Evolutionary conservation across 2,329 filamentous ascomycete species (phyloP), one percentile per base, ranked within the genome.

Genomic region (Neofusicoccum laricinum): DNA sequence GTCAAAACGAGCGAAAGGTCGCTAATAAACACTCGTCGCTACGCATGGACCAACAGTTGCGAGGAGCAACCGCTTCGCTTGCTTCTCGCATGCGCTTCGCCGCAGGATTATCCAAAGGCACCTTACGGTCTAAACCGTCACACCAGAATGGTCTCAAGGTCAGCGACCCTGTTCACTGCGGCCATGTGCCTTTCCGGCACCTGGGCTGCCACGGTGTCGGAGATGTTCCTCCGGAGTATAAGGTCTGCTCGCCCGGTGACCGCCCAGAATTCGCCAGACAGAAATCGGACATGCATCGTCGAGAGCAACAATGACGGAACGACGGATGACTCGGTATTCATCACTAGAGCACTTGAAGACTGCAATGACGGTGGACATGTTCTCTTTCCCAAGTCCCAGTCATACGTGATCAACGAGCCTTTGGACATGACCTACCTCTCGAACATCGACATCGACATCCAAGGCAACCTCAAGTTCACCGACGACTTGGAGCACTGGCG

Each of bases 401-500:
- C 63, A 15, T 68, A 67, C 61, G 63, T 64, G 6, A 64, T 68
- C 19, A 48, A 53, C 41, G 65, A 63, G 6, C 63, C 66, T 3
- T 19, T 68, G 25, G 62, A 68, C 51, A 57, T 67, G 25, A 68
- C 66, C 7, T 50, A 57, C n/a, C 63, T 68, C 4, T 48, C 63
- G 2, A 43, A 46, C 2, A 21, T 68, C 14, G 67, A 68, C 40
- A 34, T 68, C 40, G 67, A 68, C 48, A 68, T 68, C 46, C 55
- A 59, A 7, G 55, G 55, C 12, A 19, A 12, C 21, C 3, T 59
- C n/a, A 11, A 84, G 63, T 91, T 91, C 76, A 85, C 84, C 61
- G 83, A 87, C 55, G 86, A 91, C 71, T 87, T 87, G 1, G 82
- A 85, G 67, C 90, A 90, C 75, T 91, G 89, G 89, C 81, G 88